Base-by-base conservation (phyloP, 768 basidiomycete species). In the Boletellus ananas region DNA sequence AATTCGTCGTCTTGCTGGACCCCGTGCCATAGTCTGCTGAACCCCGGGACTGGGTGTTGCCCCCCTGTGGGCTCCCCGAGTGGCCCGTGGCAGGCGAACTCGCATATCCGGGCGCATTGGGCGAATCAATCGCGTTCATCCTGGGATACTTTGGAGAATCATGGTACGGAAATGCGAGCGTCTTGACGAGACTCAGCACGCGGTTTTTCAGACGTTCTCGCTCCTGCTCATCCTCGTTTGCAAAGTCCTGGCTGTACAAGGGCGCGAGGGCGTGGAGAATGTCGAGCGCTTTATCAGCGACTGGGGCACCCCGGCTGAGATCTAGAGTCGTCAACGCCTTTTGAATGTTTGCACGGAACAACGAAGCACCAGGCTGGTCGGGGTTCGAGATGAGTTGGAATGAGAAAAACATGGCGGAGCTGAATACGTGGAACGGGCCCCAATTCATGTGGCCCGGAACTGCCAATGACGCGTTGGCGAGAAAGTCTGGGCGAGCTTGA, bases 371-470 rank as follows among this genome's bases (percentile, higher is more conserved):
- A 39, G 85, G 84, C 55, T 89, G 87, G 53, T 87, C 86, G 44
- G 87, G 85, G 58, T 87, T 84, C 33, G 83, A 79, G 59, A 90
- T 84, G 43, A 91, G 77, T 59, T 91, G 88, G 71, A 90, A 90
- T n/a, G 87, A 86, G 77, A 91, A 90, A 70, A 91, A 91, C 84
- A 91, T 90, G 43, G 87, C 87, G 17, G 90, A 87, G 42, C 84
- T 84, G 72, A 91, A 91, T 58, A 85, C 81, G 61, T 92, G 88
- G 70, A 86, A 87, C 0, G 88, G 86, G 4, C 84, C 84, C 83
- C 87, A 89, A 57, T 81, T 83, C 79, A 91, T 83, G 67, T 92
- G 89, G 3, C 86, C 87, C 31, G 87, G 87, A 8, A 89, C 85
- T 9, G 85, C 80, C 51, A 84, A 70, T 16, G 84, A 77, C 13